Evolutionary conservation across 805 yeast species (phyloP).

Genomic region (Candida broadrunensis): DNA sequence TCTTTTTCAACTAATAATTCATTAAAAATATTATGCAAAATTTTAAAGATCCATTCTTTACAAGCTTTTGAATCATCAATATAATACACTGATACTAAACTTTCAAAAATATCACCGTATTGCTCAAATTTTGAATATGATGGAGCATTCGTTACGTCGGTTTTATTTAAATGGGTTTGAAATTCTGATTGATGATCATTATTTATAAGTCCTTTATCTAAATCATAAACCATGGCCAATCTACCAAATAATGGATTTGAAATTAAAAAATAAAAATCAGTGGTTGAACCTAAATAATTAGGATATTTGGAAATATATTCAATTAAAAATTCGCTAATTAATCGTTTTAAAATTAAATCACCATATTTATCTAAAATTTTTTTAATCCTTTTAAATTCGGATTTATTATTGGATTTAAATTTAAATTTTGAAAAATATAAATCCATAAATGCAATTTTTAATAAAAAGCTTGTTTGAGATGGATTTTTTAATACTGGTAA

Average conservation of each 20-base stretch:
- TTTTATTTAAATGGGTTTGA: background rate
- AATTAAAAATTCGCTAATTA: constrained; percentile 4
- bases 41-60: constrained; percentile 8
- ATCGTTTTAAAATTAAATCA: constrained; percentile 6
- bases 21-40: constrained; percentile 6
- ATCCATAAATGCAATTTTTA: constrained; percentile 1
- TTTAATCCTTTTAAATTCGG: too few relatives aligned
- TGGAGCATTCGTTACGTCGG: background rate
- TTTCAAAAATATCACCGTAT: constrained; percentile 11
- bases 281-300: constrained; percentile 4
- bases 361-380: constrained; percentile 9
- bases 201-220: constrained; percentile 5
- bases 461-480: background rate
- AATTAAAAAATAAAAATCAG: constrained; percentile 7
- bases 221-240: constrained; percentile 6
- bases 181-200: constrained; percentile 3
- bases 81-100: constrained; percentile 8
- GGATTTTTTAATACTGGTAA: constrained; percentile 3
- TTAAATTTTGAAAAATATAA: too few relatives aligned
- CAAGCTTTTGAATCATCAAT: constrained; percentile 7
- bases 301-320: constrained; percentile 1
- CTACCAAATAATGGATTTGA: constrained; percentile 7
- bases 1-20: constrained; percentile 4
- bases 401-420: too few relatives aligned
- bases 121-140: constrained; percentile 4